A percentile compares a stretch with the other conserved stretches of the same genome.
phyloP scores from a whole-genome alignment of 192 early-diverging fungal species.

The Podochytrium sp. region DNA sequence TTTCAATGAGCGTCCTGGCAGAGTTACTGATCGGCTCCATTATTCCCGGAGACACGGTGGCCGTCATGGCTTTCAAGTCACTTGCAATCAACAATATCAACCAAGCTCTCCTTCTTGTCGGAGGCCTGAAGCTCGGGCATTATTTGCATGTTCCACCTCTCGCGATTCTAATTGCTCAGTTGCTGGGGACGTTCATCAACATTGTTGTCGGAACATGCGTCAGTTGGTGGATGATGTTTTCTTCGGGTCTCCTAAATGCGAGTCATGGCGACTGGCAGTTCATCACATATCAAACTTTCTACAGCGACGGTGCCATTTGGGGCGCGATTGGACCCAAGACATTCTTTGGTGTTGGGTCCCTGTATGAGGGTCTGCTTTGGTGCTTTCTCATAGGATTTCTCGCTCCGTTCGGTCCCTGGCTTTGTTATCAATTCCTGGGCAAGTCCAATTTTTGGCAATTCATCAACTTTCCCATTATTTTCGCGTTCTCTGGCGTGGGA shows the following conservation, averaged over 20 bases:
- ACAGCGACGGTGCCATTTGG: constrained; percentile 37
- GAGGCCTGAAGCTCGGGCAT: constrained; percentile 65
- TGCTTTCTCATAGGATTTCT: constrained; percentile 37
- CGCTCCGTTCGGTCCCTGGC: constrained; percentile 44
- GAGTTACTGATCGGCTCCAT: constrained; percentile 66
- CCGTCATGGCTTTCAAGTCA: constrained; percentile 73
- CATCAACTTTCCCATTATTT: constrained; percentile 27
- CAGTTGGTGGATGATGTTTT: constrained; percentile 44
- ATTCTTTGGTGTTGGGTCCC: constrained; percentile 55
- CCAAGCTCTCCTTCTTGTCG: constrained; percentile 63
- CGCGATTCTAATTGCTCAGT: constrained; percentile 76
- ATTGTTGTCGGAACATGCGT: constrained; percentile 71
- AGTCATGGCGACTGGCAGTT: constrained; percentile 17
- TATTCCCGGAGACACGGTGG: constrained; percentile 63
- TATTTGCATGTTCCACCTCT: constrained; percentile 78
- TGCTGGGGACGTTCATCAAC: constrained; percentile 69
- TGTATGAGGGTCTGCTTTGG: constrained; percentile 29
- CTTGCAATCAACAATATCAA: constrained; percentile 67
- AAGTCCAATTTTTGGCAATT: constrained; percentile 22
- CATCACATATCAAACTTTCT: constrained; percentile 29
- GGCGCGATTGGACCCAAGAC: constrained; percentile 66
- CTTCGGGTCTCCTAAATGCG: constrained; percentile 1
- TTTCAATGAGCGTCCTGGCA: constrained; percentile 62
- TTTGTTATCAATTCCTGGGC: constrained; percentile 49
- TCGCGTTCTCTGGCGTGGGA: constrained; percentile 4